Base-by-base conservation (phyloP, 1,139 yeast species). In the Saccharomyces hybrid region DNA sequence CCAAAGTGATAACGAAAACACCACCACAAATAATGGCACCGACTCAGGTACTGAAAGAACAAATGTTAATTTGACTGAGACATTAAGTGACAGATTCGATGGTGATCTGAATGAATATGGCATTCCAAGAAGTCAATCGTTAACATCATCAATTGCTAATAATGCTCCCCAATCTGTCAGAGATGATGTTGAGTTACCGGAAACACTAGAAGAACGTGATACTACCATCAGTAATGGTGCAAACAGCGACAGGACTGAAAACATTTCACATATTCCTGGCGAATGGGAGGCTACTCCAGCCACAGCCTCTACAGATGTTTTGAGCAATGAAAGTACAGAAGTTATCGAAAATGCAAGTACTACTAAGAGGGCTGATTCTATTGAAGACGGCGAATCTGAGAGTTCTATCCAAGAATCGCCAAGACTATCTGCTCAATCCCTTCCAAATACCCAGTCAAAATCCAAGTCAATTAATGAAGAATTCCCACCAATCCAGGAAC, bases 91-190 rank as follows among this genome's bases (percentile, higher is more conserved):
- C 49, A 57, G 68, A 47, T 65, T 66, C 51, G 70, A 69, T 50
- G 69, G 70, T 41, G 69, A 63, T 51, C 52, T 67, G 57, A 67
- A 73, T 49, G 73, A 67, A 52, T 67, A 67, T 55, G 66, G 68
- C 46, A 66, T 60, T 44, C 73, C 68, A 72, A 81, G 83, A 67
- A 87, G 95, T 1, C 90, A 85, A 59, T 88, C 96, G 0, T 81
- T 87, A 52, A 86, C 97, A 0, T 89, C 97, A 0, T 88, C 96
- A 54, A 95, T 90, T 20, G 95, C 88, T 64, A 90, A 90, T 71
- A 90, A 91, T 68, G 90, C 97, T 2, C 91, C 97, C 0, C 80
- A 84, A 70, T 88, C 96, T 25, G 96, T 72, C 1, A 68, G 71
- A 55, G 75, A 71, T 54, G 66, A 72, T 32, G 67, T 67, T 23